Base-by-base conservation (phyloP, 192 early-diverging fungal species). In the Pilobolus umbonatus region DNA sequence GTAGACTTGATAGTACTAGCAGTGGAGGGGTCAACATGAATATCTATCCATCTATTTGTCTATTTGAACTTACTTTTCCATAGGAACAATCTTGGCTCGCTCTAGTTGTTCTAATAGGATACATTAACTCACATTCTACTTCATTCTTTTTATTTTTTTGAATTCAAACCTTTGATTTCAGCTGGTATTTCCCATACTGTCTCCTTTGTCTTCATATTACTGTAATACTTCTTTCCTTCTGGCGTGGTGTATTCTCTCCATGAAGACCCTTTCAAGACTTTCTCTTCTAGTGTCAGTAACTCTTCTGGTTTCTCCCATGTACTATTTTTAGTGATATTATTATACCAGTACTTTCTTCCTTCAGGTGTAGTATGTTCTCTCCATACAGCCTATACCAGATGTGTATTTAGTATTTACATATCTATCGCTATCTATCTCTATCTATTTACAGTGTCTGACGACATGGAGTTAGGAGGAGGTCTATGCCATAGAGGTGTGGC, bases 251-350 rank as follows among this genome's bases (percentile, higher is more conserved):
- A 92, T 66, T 93, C 91, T 63, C 93, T 94, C 94, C 94, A 96
- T 26, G 80, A 67, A 59, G 80, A 80, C 14, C 64, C 56, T 15
- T 80, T 67, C 31, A 89, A 58, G 28, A 84, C 82, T 48, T 66
- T 52, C 81, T 88, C 88, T 60, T 82, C 86, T 17, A 83, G 79
- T 1, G 92, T 88, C 67, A 91, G 90, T 5, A 95, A 74, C 61
- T 88, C 92, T 55, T 93, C 86, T 15, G 96, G 96, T 68, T 95
- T 96, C 48, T 98, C 90, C 96, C 96, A 98, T 1, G 81, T 85
- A 28, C 86, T 94, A 49, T 78, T 74, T 55, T 83, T 81, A 15
- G 93, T 93, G 3, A 68, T 61, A 17, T 75, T 73, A 64, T 98
- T 93, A 71, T 77, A 92, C 69, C 88, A 96, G 73, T 98, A 96